Percentiles rank a stretch among this genome's conserved stretches.
Conservation (phyloP, 2,329 filamentous ascomycete species). For the Celoporthe dispersa region DNA sequence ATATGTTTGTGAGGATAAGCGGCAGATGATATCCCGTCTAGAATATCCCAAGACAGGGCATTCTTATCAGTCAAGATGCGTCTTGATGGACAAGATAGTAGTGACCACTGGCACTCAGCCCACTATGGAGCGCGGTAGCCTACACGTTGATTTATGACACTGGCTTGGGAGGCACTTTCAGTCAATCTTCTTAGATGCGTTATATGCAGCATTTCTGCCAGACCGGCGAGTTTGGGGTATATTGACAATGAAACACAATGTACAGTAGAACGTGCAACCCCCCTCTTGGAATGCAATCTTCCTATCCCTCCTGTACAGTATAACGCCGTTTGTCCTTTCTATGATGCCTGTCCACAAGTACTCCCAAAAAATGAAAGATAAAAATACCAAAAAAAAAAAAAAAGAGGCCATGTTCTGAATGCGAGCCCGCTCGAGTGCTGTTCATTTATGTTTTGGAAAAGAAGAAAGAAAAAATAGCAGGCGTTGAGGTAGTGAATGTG, state of each 20-base stretch:
- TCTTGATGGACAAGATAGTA: too few species aligned
- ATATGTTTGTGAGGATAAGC: not conserved
- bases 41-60: not conserved
- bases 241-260: conserved; percentile 20
- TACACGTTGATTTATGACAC: not conserved
- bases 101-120: too few species aligned
- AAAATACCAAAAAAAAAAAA: not conserved
- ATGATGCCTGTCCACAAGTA: conserved; percentile 19
- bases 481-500: not conserved
- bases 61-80: too few species aligned
- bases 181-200: not conserved
- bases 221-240: conserved; percentile 26
- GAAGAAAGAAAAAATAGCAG: too few species aligned
- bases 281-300: not conserved
- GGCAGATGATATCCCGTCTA: not conserved
- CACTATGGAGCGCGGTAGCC: not conserved
- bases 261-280: not conserved
- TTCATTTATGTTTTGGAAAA: not conserved
- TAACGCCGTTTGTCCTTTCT: conserved; percentile 23
- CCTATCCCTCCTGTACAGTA: not conserved
- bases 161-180: not conserved
- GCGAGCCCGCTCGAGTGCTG: not conserved
- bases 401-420: conserved; percentile 13
- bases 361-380: not conserved
- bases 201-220: conserved; percentile 19